Conservation (phyloP, 148 eudicot genomes). For the Drosera capensis region DNA sequence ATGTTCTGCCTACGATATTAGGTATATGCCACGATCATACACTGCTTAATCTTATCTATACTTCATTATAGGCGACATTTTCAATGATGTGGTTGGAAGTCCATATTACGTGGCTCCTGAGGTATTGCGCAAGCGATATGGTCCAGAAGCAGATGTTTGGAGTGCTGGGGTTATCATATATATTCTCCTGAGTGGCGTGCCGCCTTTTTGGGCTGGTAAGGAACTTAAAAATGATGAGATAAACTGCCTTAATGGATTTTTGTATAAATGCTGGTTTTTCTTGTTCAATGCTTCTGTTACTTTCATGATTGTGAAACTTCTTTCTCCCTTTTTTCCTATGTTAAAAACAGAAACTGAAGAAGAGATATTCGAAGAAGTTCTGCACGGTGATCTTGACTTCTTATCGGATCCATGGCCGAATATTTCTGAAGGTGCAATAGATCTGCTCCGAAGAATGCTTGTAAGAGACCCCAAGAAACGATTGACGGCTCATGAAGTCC, state of each 20-base stretch:
- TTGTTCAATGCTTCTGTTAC: not conserved
- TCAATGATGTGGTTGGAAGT: slow-evolving; percentile 86
- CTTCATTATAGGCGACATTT: slow-evolving; percentile 74
- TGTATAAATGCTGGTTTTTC: slow-evolving; percentile 1
- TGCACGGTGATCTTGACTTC: slow-evolving; percentile 82
- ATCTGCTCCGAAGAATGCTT: slow-evolving; percentile 78
- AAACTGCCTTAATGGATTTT: too few species aligned
- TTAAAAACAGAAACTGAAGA: slow-evolving; percentile 48
- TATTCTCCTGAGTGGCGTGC: slow-evolving; percentile 71
- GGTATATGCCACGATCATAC: too few species aligned
- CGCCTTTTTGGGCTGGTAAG: slow-evolving; percentile 96
- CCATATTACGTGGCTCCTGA: slow-evolving; percentile 92
- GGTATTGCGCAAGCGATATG: slow-evolving; percentile 61
- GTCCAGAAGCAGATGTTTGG: slow-evolving; percentile 88
- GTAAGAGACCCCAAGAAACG: slow-evolving; percentile 67
- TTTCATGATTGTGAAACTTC: not conserved
- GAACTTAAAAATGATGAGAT: too few species aligned
- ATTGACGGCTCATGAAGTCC: slow-evolving; percentile 72
- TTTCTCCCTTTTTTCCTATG: slow-evolving; percentile 2
- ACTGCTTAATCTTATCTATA: too few species aligned
- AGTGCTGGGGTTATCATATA: slow-evolving; percentile 83
- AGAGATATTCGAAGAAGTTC: slow-evolving; percentile 78
- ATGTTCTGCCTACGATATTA: too few species aligned
- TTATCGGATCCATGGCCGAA: slow-evolving; percentile 82
- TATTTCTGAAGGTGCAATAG: slow-evolving; percentile 77